Base-by-base conservation (phyloP, 495 filamentous ascomycete genomes). In the Penicillium ochrochloron region DNA sequence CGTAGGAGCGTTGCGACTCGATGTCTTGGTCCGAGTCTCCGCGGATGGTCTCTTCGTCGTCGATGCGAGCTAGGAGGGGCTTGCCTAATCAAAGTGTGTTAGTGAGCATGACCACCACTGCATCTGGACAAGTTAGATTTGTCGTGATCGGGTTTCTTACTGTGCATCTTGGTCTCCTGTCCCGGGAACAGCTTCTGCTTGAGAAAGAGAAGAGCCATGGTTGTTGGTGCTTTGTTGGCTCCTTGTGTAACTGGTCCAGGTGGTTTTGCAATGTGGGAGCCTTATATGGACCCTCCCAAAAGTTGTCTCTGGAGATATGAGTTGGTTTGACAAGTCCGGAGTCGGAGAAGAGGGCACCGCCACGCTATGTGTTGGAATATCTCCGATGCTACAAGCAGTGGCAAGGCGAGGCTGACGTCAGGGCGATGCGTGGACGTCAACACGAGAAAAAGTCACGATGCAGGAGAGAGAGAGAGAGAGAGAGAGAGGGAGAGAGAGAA, bases 121-220 rank as follows among this genome's bases (percentile, higher is more conserved):
- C 48, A 14, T 23, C 44, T 2, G 9, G 12, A 14, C 9, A 15
- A 25, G 46, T 19, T 21, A 59, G 60, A 46, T 34, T 48, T 8
- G 33, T 5, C 1, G 19, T 23, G 33, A 3, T 35, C 10, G 9
- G 31, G 57, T 31, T 65, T 71, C 69, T 66, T 46, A 71, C 62
- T 60, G 29, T 61, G 59, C 57, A 58, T 67, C 42, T 62, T 71
- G 64, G 60, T 59, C 37, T 66, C 61, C 57, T 37, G 61, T 12
- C 48, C 64, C 12, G 78, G 76, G 42, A 80, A 82, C 19, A 82
- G 65, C 62, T 76, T 80, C 57, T 79, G 70, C 60, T 78, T 82
- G 64, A 82, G 53, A 51, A 82, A 80, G 17, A 80, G 66, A 21
- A 82, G 67, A 14, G 77, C 78, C 79, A 82, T 82, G 27, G 23